Conservation (phyloP, 345 rosid genomes). For the Euphorbia peplus region DNA sequence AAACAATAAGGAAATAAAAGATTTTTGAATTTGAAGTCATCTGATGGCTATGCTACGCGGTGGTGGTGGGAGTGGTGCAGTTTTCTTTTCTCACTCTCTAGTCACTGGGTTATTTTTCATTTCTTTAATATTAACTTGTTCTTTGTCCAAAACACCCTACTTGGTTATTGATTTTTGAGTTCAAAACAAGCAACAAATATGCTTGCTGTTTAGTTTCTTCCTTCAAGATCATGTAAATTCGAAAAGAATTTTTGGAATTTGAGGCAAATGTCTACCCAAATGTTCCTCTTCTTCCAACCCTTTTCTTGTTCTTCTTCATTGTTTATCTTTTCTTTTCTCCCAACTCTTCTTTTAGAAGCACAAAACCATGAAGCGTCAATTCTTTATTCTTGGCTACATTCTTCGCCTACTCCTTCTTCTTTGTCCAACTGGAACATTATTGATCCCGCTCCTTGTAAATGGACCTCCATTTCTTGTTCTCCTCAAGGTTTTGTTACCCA, state of each 20-base stretch:
- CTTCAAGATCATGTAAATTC: conserved; percentile 62
- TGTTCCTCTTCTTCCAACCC: conserved; percentile 29
- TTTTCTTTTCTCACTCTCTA: no score
- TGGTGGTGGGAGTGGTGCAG: no score
- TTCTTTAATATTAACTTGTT: no score
- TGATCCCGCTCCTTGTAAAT: conserved; percentile 68
- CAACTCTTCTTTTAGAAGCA: conserved; percentile 23
- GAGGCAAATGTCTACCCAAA: conserved; percentile 69
- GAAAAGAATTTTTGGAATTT: conserved; percentile 64
- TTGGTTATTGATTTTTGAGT: no score
- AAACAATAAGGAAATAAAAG: no score
- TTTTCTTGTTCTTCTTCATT: no score
- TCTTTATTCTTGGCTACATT: conserved; percentile 67
- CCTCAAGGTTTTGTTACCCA: conserved; percentile 59
- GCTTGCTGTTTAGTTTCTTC: no score
- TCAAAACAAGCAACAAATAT: conserved; percentile 55
- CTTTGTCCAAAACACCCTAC: no score
- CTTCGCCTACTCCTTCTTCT: conserved; percentile 40
- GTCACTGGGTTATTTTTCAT: no score
- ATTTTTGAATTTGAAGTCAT: no score
- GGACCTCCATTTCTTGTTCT: conserved; percentile 77
- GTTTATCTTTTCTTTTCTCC: conserved; percentile 16
- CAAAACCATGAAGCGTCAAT: conserved; percentile 53
- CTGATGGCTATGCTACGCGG: no score
- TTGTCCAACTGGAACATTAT: conserved; percentile 58